phyloP scores from a whole-genome alignment of 306 rosid genomes.

The Gastrolobium villosum region DNA sequence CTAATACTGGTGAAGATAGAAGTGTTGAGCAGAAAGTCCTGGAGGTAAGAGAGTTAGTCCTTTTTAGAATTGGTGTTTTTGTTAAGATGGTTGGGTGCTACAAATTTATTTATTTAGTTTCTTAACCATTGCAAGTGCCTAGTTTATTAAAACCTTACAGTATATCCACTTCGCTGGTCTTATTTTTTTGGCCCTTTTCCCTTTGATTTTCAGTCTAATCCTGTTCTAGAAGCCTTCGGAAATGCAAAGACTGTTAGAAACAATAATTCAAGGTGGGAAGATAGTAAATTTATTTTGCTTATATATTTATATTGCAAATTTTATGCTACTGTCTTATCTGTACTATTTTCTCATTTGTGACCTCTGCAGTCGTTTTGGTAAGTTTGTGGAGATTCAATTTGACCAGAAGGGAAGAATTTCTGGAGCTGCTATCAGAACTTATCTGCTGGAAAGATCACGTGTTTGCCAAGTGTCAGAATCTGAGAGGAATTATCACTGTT shows the following conservation, averaged over 20 bases:
- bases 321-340: constrained; percentile 41
- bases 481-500: constrained; percentile 99
- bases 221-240: constrained; percentile 99
- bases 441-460: constrained; percentile 98
- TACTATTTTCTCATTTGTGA: constrained; percentile 37
- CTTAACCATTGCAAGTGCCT: constrained; percentile 25
- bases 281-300: constrained; percentile 23
- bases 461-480: constrained; percentile 99
- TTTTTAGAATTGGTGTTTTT: constrained; percentile 41
- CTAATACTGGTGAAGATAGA: constrained; percentile 81
- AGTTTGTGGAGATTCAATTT: constrained; percentile 99
- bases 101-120: constrained; percentile 19
- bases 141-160: constrained; percentile 33
- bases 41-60: constrained; percentile 70
- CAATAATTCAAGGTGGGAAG: constrained; percentile 91
- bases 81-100: constrained; percentile 34
- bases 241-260: constrained; percentile 98
- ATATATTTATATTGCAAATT: constrained; percentile 30
- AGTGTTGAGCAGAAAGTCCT: constrained; percentile 97
- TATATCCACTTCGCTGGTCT: constrained; percentile 17
- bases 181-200: constrained; percentile 5
- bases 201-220: constrained; percentile 86
- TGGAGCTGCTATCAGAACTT: constrained; percentile 99
- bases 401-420: constrained; percentile 93
- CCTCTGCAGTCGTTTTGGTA: constrained; percentile 94